phyloP scores from a whole-genome alignment of 202 grass and related monocot genomes.

The Carex arenaria region DNA sequence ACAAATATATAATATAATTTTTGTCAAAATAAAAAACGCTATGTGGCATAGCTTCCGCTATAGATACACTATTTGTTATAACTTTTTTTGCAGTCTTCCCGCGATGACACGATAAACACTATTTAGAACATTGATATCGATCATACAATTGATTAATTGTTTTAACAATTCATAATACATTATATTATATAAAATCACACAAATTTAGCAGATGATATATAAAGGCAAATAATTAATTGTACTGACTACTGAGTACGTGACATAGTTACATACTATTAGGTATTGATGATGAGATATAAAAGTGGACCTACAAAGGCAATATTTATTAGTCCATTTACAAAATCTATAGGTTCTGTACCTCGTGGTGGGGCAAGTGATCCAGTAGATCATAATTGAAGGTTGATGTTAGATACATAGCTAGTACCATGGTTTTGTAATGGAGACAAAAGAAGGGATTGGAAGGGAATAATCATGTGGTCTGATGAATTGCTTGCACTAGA shows the following conservation, averaged over 20 bases:
- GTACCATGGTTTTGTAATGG: background rate
- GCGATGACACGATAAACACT: too few relatives aligned
- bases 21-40: too few relatives aligned
- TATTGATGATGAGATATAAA: conserved; percentile 33
- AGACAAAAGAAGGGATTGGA: conserved; percentile 23
- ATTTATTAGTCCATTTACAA: conserved; percentile 8
- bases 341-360: conserved; percentile 5
- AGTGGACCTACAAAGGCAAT: conserved; percentile 17
- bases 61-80: too few relatives aligned
- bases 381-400: background rate
- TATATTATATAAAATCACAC: background rate
- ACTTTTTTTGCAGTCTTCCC: too few relatives aligned
- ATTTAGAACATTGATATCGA: too few relatives aligned
- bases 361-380: conserved; percentile 8
- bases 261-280: background rate
- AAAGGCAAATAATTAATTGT: background rate
- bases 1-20: too few relatives aligned
- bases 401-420: conserved; percentile 25
- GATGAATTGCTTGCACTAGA: conserved; percentile 23
- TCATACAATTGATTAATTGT: too few relatives aligned
- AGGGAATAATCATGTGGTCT: conserved; percentile 42
- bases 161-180: background rate
- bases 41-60: too few relatives aligned
- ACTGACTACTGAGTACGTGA: background rate
- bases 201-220: background rate